phyloP scores from a whole-genome alignment of 192 early-diverging fungal species.

The Gigaspora rosea region DNA sequence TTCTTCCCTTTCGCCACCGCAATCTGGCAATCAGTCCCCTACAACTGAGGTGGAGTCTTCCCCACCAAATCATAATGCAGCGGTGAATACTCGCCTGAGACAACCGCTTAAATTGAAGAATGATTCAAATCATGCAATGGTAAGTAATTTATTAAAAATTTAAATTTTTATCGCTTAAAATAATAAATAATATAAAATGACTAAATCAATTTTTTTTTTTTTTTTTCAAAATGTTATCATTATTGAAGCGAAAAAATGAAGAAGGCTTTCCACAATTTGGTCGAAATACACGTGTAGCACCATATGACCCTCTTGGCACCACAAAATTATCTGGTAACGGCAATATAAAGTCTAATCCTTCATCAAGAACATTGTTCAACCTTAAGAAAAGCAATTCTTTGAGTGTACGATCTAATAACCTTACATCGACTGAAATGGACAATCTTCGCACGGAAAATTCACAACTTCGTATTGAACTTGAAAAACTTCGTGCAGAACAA shows the following conservation, averaged over 20 bases:
- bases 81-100: neutral
- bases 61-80: neutral
- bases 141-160: neutral
- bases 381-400: neutral
- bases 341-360: neutral
- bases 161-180: neutral
- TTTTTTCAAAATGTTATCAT: neutral
- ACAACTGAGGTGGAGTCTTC: neutral
- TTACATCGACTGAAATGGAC: neutral
- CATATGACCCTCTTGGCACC: neutral
- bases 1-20: neutral
- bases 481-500: neutral
- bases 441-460: neutral
- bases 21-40: neutral
- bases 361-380: neutral
- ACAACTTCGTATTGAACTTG: neutral
- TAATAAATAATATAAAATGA: neutral
- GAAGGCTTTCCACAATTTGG: neutral
- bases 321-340: neutral
- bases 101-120: neutral
- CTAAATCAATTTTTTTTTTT: too few species aligned
- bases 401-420: neutral
- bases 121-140: neutral
- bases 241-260: slow-evolving; percentile 6
- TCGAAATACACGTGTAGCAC: neutral